Conservation (phyloP, 2,329 filamentous ascomycete species). For the Xylaria sp. region DNA sequence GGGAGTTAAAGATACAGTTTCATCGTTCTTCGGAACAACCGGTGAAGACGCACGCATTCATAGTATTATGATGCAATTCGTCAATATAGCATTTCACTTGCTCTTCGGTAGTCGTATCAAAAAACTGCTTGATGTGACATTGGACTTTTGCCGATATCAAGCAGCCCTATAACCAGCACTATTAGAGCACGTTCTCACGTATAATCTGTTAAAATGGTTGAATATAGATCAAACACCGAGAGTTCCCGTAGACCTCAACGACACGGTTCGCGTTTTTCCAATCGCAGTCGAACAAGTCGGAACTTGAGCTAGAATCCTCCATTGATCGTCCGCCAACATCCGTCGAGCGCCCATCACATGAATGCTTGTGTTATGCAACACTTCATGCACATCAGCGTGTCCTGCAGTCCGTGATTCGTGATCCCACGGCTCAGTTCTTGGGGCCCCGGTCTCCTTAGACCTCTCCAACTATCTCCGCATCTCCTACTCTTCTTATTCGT, state of each 20-base stretch:
- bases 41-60: not conserved
- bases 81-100: not conserved
- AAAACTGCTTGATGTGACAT: not conserved
- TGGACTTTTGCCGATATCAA: not conserved
- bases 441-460: slow-evolving; percentile 1
- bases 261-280: not conserved
- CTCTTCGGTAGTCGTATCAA: not conserved
- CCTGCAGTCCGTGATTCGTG: slow-evolving; percentile 19
- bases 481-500: not conserved
- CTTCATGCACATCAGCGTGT: slow-evolving; percentile 20
- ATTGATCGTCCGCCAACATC: slow-evolving; percentile 5
- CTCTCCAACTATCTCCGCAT: slow-evolving; percentile 26
- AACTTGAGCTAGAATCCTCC: not conserved
- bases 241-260: not conserved
- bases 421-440: not conserved
- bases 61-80: not conserved
- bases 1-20: not conserved
- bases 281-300: not conserved
- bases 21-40: not conserved
- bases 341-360: not conserved
- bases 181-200: not conserved
- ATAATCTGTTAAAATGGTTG: not conserved
- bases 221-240: not conserved
- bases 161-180: not conserved
- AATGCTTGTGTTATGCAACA: slow-evolving; percentile 4